These are phyloP conservation scores for Pinus taeda DNA, from an alignment of 75 land plant species.

Conservation along the genomic window DNA sequence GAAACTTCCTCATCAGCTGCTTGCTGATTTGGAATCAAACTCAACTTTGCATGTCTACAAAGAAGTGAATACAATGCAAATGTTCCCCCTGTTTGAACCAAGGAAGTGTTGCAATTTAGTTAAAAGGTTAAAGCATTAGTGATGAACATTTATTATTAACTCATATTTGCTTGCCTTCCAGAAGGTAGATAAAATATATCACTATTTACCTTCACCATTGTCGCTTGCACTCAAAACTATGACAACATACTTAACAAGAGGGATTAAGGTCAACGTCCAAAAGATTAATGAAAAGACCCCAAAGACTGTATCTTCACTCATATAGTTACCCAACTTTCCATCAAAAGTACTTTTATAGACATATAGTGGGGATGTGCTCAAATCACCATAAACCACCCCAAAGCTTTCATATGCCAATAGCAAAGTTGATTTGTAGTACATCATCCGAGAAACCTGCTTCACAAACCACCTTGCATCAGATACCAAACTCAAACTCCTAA, in stretches of 20 bases:
- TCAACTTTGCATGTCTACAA: slow-evolving; percentile 80
- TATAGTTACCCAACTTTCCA: slow-evolving; percentile 51
- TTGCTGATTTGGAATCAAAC: slow-evolving; percentile 81
- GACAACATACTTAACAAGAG: slow-evolving; percentile 65
- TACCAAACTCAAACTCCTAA: too few species aligned
- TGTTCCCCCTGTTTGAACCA: slow-evolving; percentile 62
- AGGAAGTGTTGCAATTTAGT: neutral
- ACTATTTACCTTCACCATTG: slow-evolving; percentile 75
- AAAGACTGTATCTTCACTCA: slow-evolving; percentile 60
- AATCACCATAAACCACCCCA: slow-evolving; percentile 96
- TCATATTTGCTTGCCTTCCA: neutral
- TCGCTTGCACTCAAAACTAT: slow-evolving; percentile 78
- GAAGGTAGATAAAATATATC: neutral
- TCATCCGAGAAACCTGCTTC: slow-evolving; percentile 43
- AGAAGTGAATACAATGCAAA: slow-evolving; percentile 90
- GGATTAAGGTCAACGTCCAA: slow-evolving; percentile 74
- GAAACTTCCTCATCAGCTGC: slow-evolving; percentile 88
- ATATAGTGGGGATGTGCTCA: slow-evolving; percentile 90
- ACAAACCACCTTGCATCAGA: neutral
- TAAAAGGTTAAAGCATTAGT: neutral
- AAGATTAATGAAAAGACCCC: slow-evolving; percentile 80
- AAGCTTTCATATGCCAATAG: slow-evolving; percentile 87
- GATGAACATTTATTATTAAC: neutral
- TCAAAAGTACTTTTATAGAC: slow-evolving; percentile 74
- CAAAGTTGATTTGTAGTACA: slow-evolving; percentile 32